Conservation (phyloP, 257 asterid genomes). For the Nicotiana otophora region DNA sequence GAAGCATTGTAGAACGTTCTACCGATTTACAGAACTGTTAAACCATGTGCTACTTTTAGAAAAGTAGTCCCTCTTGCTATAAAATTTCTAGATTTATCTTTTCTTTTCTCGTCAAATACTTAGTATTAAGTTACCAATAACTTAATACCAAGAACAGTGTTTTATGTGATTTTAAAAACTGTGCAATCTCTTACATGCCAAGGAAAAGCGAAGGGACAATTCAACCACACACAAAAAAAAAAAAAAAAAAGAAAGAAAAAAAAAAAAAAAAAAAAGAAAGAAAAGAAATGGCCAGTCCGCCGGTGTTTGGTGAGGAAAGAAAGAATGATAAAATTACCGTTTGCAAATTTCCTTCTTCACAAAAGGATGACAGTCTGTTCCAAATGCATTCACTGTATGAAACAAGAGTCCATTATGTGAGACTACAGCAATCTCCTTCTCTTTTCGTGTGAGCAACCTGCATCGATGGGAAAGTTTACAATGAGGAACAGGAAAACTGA, state of each 20-base stretch:
- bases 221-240: neutral
- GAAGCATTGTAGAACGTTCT: neutral
- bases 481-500: conserved; percentile 10
- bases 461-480: neutral
- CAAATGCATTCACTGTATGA: conserved; percentile 65
- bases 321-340: conserved; percentile 43
- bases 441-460: conserved; percentile 75
- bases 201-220: neutral
- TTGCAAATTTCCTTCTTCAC: conserved; percentile 64
- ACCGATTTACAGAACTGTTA: neutral
- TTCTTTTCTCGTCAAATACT: neutral
- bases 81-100: neutral
- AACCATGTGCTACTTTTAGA: neutral
- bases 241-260: no score
- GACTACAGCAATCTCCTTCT: conserved; percentile 86
- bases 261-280: no score
- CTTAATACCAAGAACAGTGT: no score
- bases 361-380: conserved; percentile 59
- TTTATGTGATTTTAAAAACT: neutral
- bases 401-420: conserved; percentile 88
- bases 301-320: no score
- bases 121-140: neutral
- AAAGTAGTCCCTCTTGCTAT: neutral
- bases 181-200: neutral
- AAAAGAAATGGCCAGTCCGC: neutral